Conservation (phyloP, 2,329 filamentous ascomycete species). For the Sclerotinia spermophila region DNA sequence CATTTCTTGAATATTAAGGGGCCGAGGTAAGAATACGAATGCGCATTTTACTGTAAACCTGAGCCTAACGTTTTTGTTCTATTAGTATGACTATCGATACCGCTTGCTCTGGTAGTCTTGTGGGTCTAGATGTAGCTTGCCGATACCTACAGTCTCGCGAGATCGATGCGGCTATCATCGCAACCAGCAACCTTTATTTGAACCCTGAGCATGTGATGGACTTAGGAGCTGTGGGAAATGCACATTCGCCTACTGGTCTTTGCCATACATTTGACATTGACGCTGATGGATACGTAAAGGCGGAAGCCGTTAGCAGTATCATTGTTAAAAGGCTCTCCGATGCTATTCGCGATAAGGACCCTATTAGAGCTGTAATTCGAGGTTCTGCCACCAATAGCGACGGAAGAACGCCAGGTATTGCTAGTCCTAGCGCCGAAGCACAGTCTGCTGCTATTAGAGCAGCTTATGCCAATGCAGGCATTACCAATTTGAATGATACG, state of each 20-base stretch:
- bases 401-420: conserved; percentile 8
- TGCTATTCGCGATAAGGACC: conserved; percentile 13
- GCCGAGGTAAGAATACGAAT: conserved; percentile 34
- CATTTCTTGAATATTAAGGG: conserved; percentile 55
- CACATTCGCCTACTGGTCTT: conserved; percentile 12
- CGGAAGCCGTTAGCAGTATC: conserved; percentile 6
- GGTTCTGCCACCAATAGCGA: conserved; percentile 12
- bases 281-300: conserved; percentile 15
- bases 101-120: conserved; percentile 54
- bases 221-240: conserved; percentile 6
- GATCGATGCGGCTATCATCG: conserved; percentile 35
- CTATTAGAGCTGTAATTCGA: conserved; percentile 14
- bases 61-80: neutral
- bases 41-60: neutral
- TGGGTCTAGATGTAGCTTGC: conserved; percentile 46
- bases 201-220: conserved; percentile 22
- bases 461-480: conserved; percentile 15
- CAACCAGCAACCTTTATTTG: conserved; percentile 32
- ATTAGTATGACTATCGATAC: conserved; percentile 54
- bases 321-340: conserved; percentile 7
- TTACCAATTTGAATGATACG: neutral
- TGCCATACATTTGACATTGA: conserved; percentile 12
- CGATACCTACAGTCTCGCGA: conserved; percentile 37
- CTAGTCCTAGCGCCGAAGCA: conserved; percentile 13
- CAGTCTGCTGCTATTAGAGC: conserved; percentile 12